Evolutionary conservation across 2,329 filamentous ascomycete species (phyloP), one percentile per base, ranked within the genome.

Genomic region (Claviceps pazoutovae): DNA sequence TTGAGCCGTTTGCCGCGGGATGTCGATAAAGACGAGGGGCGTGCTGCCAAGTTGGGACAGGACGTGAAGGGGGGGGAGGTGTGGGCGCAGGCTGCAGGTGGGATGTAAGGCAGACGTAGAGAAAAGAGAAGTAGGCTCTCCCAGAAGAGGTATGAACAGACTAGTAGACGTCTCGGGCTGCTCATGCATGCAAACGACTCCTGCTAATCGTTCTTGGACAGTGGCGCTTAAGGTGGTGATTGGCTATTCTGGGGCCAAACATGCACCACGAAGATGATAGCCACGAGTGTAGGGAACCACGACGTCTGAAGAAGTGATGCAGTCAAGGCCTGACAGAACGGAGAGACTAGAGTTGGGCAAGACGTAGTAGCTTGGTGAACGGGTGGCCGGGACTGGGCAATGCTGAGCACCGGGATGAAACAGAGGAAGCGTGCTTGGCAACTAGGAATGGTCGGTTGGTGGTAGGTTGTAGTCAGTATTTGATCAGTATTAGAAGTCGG

Each of bases 191-290:
- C 56, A 55, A 34, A 57, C 53, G 57, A 53, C 55, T 57, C 54
- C 54, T 56, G 51, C 52, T 44, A 53, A 57, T 57, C 53, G 53
- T 61, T 59, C 63, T 62, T 63, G 62, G 57, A 56, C 60, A 54
- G 44, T 59, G 52, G 55, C 55, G 58, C 54, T 53, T 54, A 54
- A 50, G 53, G 54, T 57, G 63, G 58, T 66, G 64, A 67, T 68
- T 68, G 65, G 65, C 59, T 59, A 58, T 60, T 51, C 53, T 57
- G 54, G 58, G 60, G 62, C 56, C 56, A 55, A 46, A 57, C 56
- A 52, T 59, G 56, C 58, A 62, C 65, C 65, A 68, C 66, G 66
- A 56, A 56, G 44, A 58, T 56, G 57, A 56, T 58, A 58, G 56
- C 58, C 58, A 59, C 63, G 59, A 62, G 62, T 61, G 63, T 17